Evolutionary conservation across 768 basidiomycete genomes (phyloP), one percentile per base, ranked within the genome.

Genomic region (Amanita exitialis): DNA sequence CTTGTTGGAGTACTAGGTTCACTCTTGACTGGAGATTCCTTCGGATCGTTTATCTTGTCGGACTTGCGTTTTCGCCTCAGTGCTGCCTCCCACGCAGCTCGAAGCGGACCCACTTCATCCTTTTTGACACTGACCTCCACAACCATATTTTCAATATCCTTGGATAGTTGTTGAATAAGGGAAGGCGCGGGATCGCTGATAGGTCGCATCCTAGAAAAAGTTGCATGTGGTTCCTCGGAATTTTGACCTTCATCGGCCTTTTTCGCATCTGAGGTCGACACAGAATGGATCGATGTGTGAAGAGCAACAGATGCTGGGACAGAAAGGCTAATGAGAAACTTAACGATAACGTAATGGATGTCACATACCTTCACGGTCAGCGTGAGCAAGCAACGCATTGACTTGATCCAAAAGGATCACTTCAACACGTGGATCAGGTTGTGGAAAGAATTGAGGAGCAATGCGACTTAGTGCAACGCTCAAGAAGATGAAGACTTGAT

Each of bases 401-500:
- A 81, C 64, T 25, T 73, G 61, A 32, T 75, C 72, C 16, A 76
- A 67, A 42, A 78, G 62, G 12, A 69, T 71, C 37, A 71, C 60
- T 42, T 69, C 70, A 6, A 66, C 49, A 4, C 60, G 56, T 3
- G 62, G 59, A 34, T 72, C 67, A 5, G 67, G 62, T 38, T 63
- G 60, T 15, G 82, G 78, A 54, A 80, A 75, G 50, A 91, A 68
- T 27, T 78, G 77, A 0, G 90, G 90, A 0, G 77, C 77, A 4
- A 92, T 79, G 16, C 83, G 72, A 13, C 76, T 78, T 8, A 90
- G 72, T 0, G 86, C 88, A 35, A 90, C 74, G 27, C 79, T 86
- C 51, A 83, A 59, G 62, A 87, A 82, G 58, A 89, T 66, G 64
- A 88, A 90, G 23, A 87, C 60, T 55, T 89, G 82, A 58, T 88